A percentile compares a stretch with the other conserved stretches of the same genome.
Conservation (phyloP, 768 basidiomycete species). For the Naematelia aurantialba region DNA sequence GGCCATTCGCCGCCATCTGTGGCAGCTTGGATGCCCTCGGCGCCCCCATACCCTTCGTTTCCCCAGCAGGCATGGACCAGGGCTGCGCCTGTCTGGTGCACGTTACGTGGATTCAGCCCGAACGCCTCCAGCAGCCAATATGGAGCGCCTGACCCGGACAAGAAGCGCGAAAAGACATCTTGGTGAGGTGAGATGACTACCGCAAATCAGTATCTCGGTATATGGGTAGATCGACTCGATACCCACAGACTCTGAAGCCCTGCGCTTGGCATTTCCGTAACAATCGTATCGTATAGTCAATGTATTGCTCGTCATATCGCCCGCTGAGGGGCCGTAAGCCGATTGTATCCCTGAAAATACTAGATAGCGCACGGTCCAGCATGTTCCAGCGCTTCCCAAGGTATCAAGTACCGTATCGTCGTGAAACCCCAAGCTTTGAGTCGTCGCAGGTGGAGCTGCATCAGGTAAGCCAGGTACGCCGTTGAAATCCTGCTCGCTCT, state of each 20-base stretch:
- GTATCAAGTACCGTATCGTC: constrained; percentile 71
- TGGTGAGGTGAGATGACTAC: constrained; percentile 94
- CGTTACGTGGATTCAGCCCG: constrained; percentile 68
- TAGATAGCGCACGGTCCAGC: constrained; percentile 76
- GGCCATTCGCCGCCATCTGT: constrained; percentile 27
- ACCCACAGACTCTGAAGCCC: constrained; percentile 65
- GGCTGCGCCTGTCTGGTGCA: constrained; percentile 39
- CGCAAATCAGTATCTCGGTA: neutral
- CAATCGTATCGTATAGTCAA: constrained; percentile 83
- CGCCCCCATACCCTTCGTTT: constrained; percentile 24
- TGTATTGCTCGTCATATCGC: constrained; percentile 82
- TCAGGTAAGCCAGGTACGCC: constrained; percentile 51
- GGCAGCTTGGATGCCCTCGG: constrained; percentile 28
- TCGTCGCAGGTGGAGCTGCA: constrained; percentile 78
- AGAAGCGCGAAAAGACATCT: constrained; percentile 94
- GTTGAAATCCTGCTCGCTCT: constrained; percentile 8
- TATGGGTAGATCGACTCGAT: neutral
- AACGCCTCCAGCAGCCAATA: constrained; percentile 88
- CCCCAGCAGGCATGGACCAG: constrained; percentile 27
- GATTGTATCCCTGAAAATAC: neutral
- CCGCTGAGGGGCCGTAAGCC: constrained; percentile 57
- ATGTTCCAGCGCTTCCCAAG: constrained; percentile 94
- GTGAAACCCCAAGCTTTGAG: constrained; percentile 93
- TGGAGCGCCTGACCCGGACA: constrained; percentile 89
- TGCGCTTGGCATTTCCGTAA: constrained; percentile 87